Evolutionary conservation across 192 early-diverging fungal species (phyloP), one percentile per base, ranked within the genome.

Genomic region (Coemansia sp.): DNA sequence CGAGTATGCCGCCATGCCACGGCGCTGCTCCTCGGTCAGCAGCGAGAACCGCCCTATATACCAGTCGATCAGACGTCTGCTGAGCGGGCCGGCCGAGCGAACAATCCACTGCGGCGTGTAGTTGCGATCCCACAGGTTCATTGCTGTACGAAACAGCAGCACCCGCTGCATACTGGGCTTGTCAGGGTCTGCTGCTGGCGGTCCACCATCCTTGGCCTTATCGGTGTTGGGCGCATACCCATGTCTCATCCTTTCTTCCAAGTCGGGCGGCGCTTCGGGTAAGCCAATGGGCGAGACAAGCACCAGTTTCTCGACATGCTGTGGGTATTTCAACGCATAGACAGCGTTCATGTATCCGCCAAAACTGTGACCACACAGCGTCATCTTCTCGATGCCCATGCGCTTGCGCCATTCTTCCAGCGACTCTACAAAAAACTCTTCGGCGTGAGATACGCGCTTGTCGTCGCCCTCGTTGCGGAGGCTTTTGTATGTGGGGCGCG

Each of bases 261-360:
- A 70, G 58, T 71, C 76, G 2, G 71, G 59, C 33, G 83, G 85
- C 40, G 51, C 28, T 56, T 63, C 87, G 2, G 91, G 88, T 8
- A 93, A 60, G 61, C 92, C 92, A 50, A 87, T 90, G n/a, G 95
- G 95, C 50, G 92, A 94, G 3, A 93, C 86, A 18, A 99, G 85
- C 36, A 97, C 88, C 37, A 99, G 84, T 60, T 91, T 91, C 63
- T 92, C 89, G 31, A 99, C 93, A 7, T 85, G 86, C 28, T 92
- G 76, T 3, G 95, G 94, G 67, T 96, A 91, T 64, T 91, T 90
- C 21, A 95, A 75, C 6, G 96, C 91, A 67, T 99, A 99, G 7
- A 86, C 84, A 0, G 89, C 64, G 5, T 89, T 85, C 68, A 99
- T 85, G 76, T 96, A 98, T 6, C 94, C 96, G 33, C 93, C 93